A percentile compares a stretch with the other conserved stretches of the same genome.
These are phyloP conservation scores for Paecilomyces dactylethromorphus DNA, from an alignment of 2,329 filamentous ascomycete genomes.

Conservation along the genomic window DNA sequence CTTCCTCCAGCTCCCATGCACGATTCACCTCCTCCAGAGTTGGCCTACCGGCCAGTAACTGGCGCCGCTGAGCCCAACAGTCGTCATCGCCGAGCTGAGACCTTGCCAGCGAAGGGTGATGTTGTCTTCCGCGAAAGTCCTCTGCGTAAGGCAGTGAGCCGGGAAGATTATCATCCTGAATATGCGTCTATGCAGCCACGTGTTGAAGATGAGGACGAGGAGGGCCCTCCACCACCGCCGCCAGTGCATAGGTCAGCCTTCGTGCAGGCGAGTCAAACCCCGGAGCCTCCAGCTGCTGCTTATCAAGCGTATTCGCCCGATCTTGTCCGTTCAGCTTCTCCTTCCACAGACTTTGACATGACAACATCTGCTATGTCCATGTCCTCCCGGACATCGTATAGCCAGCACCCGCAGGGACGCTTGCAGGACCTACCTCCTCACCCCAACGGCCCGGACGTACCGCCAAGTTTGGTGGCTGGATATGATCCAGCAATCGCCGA, in stretches of 20 bases:
- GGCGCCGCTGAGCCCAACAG: slow-evolving; percentile 14
- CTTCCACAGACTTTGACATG: slow-evolving; percentile 13
- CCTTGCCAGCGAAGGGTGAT: slow-evolving; percentile 19
- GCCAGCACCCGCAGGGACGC: slow-evolving; percentile 11
- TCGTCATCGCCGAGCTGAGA: slow-evolving; percentile 20
- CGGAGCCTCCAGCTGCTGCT: slow-evolving; percentile 15
- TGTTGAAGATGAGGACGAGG: slow-evolving; percentile 40
- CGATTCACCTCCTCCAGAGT: slow-evolving; percentile 13
- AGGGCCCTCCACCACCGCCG: slow-evolving; percentile 29
- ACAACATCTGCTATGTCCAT: slow-evolving; percentile 6
- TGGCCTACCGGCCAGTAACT: slow-evolving; percentile 9
- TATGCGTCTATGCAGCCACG: slow-evolving; percentile 42
- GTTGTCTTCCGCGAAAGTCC: slow-evolving; percentile 10
- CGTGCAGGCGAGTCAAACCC: slow-evolving; percentile 18
- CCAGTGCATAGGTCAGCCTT: slow-evolving; percentile 28
- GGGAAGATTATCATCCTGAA: slow-evolving; percentile 26
- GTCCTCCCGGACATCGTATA: slow-evolving; percentile 18
- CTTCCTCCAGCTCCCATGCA: slow-evolving; percentile 7
- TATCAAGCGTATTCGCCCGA: slow-evolving; percentile 24
- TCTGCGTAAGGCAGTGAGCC: slow-evolving; percentile 16
- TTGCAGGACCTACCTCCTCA: slow-evolving; percentile 18
- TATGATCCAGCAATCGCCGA: slow-evolving; percentile 27
- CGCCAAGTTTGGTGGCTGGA: slow-evolving; percentile 36
- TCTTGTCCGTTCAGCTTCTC: slow-evolving; percentile 13
- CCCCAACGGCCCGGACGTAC: slow-evolving; percentile 24